Conservation (phyloP, 2,329 filamentous ascomycete genomes). For the Zymoseptoria passerinii region DNA sequence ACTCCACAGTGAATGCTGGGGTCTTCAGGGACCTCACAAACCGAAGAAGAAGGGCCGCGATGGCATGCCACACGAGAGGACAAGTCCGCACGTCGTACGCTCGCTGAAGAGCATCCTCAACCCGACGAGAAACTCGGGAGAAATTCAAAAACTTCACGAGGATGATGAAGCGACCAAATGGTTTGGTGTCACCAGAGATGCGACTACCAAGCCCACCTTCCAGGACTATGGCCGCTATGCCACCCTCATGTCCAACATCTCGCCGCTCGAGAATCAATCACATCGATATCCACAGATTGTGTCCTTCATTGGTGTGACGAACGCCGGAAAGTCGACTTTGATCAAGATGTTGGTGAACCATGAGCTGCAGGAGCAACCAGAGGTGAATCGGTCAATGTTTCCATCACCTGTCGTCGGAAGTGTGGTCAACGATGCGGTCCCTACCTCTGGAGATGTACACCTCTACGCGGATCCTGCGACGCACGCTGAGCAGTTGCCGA, state of each 20-base stretch:
- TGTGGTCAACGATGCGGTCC: constrained; percentile 31
- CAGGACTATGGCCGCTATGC: constrained; percentile 40
- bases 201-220: constrained; percentile 27
- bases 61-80: constrained; percentile 33
- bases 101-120: constrained; percentile 23
- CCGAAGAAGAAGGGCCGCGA: constrained; percentile 28
- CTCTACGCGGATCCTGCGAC: constrained; percentile 44
- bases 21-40: constrained; percentile 26
- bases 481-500: constrained; percentile 31
- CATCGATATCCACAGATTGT: constrained; percentile 28
- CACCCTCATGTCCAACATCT: constrained; percentile 34
- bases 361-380: constrained; percentile 26
- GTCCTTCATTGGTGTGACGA: constrained; percentile 30
- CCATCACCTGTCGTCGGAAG: constrained; percentile 40
- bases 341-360: constrained; percentile 42
- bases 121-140: constrained; percentile 21
- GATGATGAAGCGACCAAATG: constrained; percentile 33
- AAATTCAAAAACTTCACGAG: constrained; percentile 29
- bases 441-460: constrained; percentile 46
- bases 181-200: constrained; percentile 32
- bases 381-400: constrained; percentile 26
- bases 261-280: constrained; percentile 18
- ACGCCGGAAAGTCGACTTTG: constrained; percentile 44
- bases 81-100: constrained; percentile 23
- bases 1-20: constrained; percentile 24